Percentiles rank a stretch among this genome's conserved stretches.
phyloP scores from a whole-genome alignment of 495 filamentous ascomycete species.

The Glarea lozoyensis region DNA sequence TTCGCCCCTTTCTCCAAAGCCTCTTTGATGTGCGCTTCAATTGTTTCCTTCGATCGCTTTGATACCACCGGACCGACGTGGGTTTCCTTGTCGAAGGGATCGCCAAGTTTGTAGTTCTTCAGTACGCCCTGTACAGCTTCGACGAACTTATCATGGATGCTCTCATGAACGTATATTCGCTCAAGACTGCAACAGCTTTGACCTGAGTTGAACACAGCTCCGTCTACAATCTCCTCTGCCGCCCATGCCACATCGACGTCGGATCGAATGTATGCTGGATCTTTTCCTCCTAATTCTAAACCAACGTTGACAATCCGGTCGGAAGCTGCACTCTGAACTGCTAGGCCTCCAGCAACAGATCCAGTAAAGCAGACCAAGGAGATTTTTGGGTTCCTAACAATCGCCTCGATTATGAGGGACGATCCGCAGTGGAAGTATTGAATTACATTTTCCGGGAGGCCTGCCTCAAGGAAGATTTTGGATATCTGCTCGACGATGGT shows the following conservation, averaged over 20 bases:
- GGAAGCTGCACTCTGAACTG: constrained; percentile 74
- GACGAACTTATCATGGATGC: constrained; percentile 74
- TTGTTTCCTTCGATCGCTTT: constrained; percentile 60
- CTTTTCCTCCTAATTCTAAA: constrained; percentile 87
- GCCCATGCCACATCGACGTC: constrained; percentile 88
- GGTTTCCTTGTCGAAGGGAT: constrained; percentile 69
- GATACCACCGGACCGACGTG: constrained; percentile 88
- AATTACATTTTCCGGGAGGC: constrained; percentile 69
- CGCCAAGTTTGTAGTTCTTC: constrained; percentile 78
- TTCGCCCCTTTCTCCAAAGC: constrained; percentile 76
- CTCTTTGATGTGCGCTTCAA: constrained; percentile 73
- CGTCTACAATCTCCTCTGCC: constrained; percentile 86
- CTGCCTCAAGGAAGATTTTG: constrained; percentile 65
- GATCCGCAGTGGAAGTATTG: constrained; percentile 88
- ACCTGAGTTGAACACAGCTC: constrained; percentile 91
- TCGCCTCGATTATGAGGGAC: constrained; percentile 53
- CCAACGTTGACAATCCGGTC: constrained; percentile 75
- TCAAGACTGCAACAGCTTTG: constrained; percentile 95
- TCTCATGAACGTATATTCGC: constrained; percentile 82
- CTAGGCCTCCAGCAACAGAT: constrained; percentile 78
- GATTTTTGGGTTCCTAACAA: constrained; percentile 67
- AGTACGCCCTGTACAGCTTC: constrained; percentile 70
- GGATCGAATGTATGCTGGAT: constrained; percentile 77
- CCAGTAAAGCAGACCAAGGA: constrained; percentile 82
- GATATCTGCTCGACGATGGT: constrained; percentile 78